phyloP scores from a whole-genome alignment of 768 basidiomycete species.

The Trametes maxima region DNA sequence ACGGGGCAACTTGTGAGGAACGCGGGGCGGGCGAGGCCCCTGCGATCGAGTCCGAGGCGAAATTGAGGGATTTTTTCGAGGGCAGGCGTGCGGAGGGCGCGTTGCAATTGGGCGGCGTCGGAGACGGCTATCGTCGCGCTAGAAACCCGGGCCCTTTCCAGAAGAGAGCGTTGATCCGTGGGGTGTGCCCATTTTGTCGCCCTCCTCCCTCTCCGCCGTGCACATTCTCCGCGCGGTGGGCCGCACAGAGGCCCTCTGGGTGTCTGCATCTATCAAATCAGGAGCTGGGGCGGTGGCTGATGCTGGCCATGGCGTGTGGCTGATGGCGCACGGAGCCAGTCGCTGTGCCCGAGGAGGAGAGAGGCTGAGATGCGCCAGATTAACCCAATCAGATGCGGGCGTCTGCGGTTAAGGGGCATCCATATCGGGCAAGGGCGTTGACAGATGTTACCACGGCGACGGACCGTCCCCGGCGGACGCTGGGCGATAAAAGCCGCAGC shows the following conservation, averaged over 20 bases:
- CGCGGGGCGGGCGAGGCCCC: background rate
- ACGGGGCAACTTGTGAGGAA: background rate
- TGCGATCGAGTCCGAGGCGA: background rate
- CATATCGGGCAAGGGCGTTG: background rate
- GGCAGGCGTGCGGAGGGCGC: background rate
- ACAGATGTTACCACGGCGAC: conserved; percentile 22
- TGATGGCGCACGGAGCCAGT: background rate
- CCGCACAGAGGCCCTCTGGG: background rate
- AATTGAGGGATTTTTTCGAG: conserved; percentile 8
- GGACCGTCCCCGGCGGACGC: background rate
- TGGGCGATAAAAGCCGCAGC: conserved; percentile 9
- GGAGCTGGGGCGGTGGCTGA: background rate
- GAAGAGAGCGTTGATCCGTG: background rate
- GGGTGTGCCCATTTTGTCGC: background rate
- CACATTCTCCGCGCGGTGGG: background rate
- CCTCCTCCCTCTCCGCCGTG: background rate
- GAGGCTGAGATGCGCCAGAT: background rate
- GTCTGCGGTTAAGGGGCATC: background rate
- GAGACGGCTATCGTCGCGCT: conserved; percentile 10
- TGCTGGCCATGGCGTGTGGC: background rate
- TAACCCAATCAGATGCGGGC: conserved; percentile 10
- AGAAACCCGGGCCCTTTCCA: background rate
- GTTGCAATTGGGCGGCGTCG: background rate
- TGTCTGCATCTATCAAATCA: background rate
- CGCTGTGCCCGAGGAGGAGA: background rate